These are phyloP conservation scores for Leccinum griseonigrum DNA, from an alignment of 1,284 basidiomycete species.

Conservation along the genomic window DNA sequence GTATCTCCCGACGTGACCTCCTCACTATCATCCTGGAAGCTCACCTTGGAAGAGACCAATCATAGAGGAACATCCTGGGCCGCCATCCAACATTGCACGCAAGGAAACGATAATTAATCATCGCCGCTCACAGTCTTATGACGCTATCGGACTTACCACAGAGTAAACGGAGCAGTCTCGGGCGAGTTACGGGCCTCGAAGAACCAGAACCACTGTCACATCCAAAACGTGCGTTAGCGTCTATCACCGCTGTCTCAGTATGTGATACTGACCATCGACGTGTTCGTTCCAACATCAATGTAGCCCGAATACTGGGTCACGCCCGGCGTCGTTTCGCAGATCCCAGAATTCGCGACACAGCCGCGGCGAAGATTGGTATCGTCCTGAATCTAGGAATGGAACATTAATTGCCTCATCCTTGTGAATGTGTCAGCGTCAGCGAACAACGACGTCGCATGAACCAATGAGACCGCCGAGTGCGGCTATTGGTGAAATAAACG, in stretches of 20 bases:
- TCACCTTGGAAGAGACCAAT: constrained; percentile 44
- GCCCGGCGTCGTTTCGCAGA: constrained; percentile 48
- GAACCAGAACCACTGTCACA: constrained; percentile 66
- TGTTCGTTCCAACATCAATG: constrained; percentile 55
- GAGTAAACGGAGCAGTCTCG: constrained; percentile 61
- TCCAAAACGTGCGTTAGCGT: constrained; percentile 7
- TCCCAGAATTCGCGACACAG: constrained; percentile 61
- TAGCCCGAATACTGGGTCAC: constrained; percentile 63
- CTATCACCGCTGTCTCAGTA: not conserved
- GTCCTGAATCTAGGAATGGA: constrained; percentile 20
- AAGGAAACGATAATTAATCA: constrained; percentile 21
- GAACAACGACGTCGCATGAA: not conserved
- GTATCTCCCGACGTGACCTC: not conserved
- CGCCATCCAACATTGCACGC: constrained; percentile 34
- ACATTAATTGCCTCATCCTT: constrained; percentile 11
- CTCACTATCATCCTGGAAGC: not conserved
- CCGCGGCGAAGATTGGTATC: constrained; percentile 36
- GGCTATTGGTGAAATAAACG: no score
- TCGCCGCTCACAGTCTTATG: not conserved
- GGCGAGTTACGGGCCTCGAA: constrained; percentile 60
- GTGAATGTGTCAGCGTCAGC: no score
- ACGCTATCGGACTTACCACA: constrained; percentile 44
- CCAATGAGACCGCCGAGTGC: not conserved
- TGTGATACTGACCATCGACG: constrained; percentile 51
- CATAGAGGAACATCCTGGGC: constrained; percentile 42